Percentiles rank a stretch among this genome's conserved stretches.
phyloP scores from a whole-genome alignment of 2,329 filamentous ascomycete genomes.

The Aspergillus thermomutatus region DNA sequence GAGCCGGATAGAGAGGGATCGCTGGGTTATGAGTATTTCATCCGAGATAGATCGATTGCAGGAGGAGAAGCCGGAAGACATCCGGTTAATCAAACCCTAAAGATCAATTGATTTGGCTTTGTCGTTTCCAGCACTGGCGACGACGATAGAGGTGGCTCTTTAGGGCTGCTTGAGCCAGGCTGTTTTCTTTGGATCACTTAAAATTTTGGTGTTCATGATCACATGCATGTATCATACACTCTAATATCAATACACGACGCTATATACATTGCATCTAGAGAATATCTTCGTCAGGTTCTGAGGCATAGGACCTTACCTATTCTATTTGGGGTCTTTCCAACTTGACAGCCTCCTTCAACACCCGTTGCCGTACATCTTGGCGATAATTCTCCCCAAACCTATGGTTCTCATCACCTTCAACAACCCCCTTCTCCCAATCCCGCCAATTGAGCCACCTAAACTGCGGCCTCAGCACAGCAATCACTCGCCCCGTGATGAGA shows the following conservation, averaged over 20 bases:
- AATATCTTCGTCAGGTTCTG: background rate
- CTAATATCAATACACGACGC: conserved; percentile 7
- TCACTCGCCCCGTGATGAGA: conserved; percentile 71
- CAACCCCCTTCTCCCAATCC: conserved; percentile 35
- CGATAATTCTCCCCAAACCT: conserved; percentile 29
- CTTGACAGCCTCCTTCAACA: conserved; percentile 36
- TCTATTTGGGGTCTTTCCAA: conserved; percentile 29
- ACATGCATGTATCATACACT: conserved; percentile 12
- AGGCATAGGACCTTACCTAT: conserved; percentile 2
- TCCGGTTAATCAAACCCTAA: conserved; percentile 40
- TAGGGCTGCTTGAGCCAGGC: background rate
- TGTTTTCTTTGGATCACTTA: background rate
- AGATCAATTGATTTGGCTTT: background rate
- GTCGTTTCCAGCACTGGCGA: background rate
- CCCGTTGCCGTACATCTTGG: conserved; percentile 32
- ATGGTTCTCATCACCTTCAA: conserved; percentile 20
- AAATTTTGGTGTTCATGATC: background rate
- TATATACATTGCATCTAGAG: background rate
- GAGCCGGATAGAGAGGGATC: conserved; percentile 62
- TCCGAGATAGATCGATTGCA: conserved; percentile 63
- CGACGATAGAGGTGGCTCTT: background rate
- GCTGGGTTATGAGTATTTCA: conserved; percentile 64
- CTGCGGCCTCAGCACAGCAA: conserved; percentile 66
- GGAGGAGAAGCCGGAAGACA: conserved; percentile 46
- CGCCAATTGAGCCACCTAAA: conserved; percentile 35